phyloP scores from a whole-genome alignment of 2,329 filamentous ascomycete genomes.

The Cadophora gregata region DNA sequence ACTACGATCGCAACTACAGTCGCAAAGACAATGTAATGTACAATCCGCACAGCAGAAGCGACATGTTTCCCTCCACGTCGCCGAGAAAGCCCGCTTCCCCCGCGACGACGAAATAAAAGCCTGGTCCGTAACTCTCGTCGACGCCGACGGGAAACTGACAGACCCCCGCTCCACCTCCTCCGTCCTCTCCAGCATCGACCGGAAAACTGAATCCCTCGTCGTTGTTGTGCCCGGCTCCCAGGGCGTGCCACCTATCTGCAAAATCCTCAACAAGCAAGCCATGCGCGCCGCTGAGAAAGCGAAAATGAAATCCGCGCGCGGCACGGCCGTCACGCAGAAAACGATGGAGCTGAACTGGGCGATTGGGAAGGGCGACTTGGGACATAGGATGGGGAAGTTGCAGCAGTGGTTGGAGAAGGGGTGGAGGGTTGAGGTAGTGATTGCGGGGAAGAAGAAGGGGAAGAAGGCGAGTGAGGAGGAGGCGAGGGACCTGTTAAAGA shows the following conservation, averaged over 20 bases:
- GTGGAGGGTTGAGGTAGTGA: constrained; percentile 72
- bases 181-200: constrained; percentile 54
- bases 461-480: constrained; percentile 66
- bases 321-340: constrained; percentile 60
- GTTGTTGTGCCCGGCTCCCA: constrained; percentile 50
- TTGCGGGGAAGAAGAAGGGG: constrained; percentile 71
- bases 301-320: constrained; percentile 53
- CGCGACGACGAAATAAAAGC: constrained; percentile 56
- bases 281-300: constrained; percentile 51
- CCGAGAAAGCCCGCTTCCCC: constrained; percentile 45
- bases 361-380: constrained; percentile 76
- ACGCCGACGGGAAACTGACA: constrained; percentile 45
- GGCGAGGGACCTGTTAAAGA: constrained; percentile 61
- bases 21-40: constrained; percentile 11
- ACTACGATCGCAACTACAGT: constrained; percentile 11
- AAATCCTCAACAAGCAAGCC: constrained; percentile 66
- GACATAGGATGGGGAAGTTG: constrained; percentile 72
- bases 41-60: constrained; percentile 26
- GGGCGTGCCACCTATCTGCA: constrained; percentile 66
- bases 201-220: constrained; percentile 55
- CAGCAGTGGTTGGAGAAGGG: constrained; percentile 75
- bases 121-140: constrained; percentile 51
- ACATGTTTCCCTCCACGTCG: constrained; percentile 20
- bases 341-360: constrained; percentile 91
- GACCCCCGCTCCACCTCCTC: constrained; percentile 42